These are phyloP conservation scores for Terfezia boudieri DNA, from an alignment of 495 filamentous ascomycete species.

Conservation along the genomic window DNA sequence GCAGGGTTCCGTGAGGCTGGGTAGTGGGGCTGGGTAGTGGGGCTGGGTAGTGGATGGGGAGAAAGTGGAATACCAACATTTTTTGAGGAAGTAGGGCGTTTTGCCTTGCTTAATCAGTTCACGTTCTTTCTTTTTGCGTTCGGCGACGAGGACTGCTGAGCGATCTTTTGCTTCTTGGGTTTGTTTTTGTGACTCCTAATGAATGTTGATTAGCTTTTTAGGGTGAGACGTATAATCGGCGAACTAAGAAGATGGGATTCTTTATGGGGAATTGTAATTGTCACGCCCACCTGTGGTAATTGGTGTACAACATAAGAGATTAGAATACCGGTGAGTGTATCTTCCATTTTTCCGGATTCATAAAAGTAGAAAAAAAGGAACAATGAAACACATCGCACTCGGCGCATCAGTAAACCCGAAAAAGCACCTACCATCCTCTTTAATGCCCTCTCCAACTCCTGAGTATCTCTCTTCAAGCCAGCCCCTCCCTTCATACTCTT, in stretches of 20 bases:
- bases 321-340: no score
- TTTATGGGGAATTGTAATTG: no score
- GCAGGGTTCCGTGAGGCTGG: background rate
- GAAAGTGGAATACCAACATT: slow-evolving; percentile 16
- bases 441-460: slow-evolving; percentile 36
- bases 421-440: slow-evolving; percentile 25
- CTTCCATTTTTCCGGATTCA: no score
- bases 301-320: no score
- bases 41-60: background rate
- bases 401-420: background rate
- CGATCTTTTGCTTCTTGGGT: slow-evolving; percentile 43
- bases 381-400: background rate
- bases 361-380: no score
- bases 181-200: slow-evolving; percentile 37
- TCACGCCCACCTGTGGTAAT: no score
- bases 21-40: background rate
- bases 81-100: slow-evolving; percentile 82
- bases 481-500: slow-evolving; percentile 10
- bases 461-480: slow-evolving; percentile 42
- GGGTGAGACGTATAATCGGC: no score
- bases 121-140: slow-evolving; percentile 64
- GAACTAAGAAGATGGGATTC: no score
- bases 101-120: slow-evolving; percentile 67
- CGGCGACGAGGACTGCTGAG: slow-evolving; percentile 37
- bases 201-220: no score